phyloP scores from a whole-genome alignment of 176 grass and related monocot species.

The Triticum timopheevii region DNA sequence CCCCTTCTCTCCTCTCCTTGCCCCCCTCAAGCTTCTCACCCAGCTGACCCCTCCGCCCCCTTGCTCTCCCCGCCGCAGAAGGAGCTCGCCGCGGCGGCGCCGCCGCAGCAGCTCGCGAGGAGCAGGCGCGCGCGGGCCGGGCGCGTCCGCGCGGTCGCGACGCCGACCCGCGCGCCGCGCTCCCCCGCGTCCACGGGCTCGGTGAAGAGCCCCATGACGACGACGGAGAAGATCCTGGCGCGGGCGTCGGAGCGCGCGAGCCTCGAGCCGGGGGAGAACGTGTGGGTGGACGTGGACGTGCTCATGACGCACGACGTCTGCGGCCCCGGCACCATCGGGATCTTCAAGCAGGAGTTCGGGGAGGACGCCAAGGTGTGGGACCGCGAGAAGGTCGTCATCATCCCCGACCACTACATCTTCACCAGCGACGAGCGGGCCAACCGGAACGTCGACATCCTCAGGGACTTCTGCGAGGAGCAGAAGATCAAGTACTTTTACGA shows the following conservation, averaged over 20 bases:
- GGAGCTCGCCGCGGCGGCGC: constrained; percentile 41
- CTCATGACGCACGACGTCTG: constrained; percentile 96
- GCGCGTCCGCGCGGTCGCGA: constrained; percentile 54
- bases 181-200: constrained; percentile 70
- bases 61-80: constrained; percentile 38
- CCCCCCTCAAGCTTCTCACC: not conserved
- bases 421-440: constrained; percentile 85
- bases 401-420: constrained; percentile 98
- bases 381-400: constrained; percentile 88
- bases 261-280: constrained; percentile 88
- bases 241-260: constrained; percentile 65
- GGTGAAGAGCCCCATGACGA: constrained; percentile 84
- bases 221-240: constrained; percentile 97
- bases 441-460: constrained; percentile 86
- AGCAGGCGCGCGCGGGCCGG: not conserved
- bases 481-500: constrained; percentile 97
- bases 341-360: constrained; percentile 93
- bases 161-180: constrained; percentile 53
- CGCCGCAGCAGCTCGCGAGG: constrained; percentile 16
- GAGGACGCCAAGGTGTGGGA: constrained; percentile 90
- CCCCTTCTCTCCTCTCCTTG: fast-evolving
- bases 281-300: constrained; percentile 96
- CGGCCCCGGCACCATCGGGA: constrained; percentile 77
- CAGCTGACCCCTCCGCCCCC: not conserved
- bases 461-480: constrained; percentile 79